Evolutionary conservation across 768 basidiomycete genomes (phyloP), one percentile per base, ranked within the genome.

Genomic region (Rhodotorula diobovata): DNA sequence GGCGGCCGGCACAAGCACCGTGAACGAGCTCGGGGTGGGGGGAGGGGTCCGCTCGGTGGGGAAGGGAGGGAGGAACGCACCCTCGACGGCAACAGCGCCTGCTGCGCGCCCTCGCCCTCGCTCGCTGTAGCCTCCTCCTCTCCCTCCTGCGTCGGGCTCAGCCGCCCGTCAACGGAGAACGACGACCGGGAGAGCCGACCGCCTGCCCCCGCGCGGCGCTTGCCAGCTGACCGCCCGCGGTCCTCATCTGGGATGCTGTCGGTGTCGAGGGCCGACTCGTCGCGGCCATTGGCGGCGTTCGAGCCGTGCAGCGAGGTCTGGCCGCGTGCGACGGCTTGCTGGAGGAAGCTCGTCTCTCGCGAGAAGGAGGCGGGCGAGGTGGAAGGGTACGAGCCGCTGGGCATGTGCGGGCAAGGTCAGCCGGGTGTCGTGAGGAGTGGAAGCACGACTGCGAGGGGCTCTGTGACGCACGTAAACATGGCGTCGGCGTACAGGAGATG

Each of bases 331-430:
- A 54, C 23, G 39, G 55, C 63, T 16, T 61, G 66, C 45, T 74
- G 73, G 21, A 74, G 73, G 62, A 67, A 74, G 23, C 66, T 67
- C 12, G 57, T 66, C 48, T 74, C 73, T 10, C 68, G 48, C 4
- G 64, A 61, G 58, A 58, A 70, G 3, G 56, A 60, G 21, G 73
- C 68, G 18, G 73, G 73, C 1, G 58, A 61, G 25, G 73, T 70
- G 9, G 66, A 58, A 2, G 66, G 66, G 56, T 59, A 59, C n/a
- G 15, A 51, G 11, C 65, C 63, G 23, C 51, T 54, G 63, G 9
- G 59, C 30, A n/a, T 25, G 15, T 7, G 6, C 2, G 37, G 9
- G 28, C 1, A 23, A 16, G 51, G 34, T 56, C 21, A 56, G 55
- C 23, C 4, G 1, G 34, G 6, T 56, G 34, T n/a, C 7, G 35